A percentile compares a stretch with the other conserved stretches of the same genome.
Evolutionary conservation across 1,139 yeast species (phyloP).

Genomic region (Sugiyamaella novakii): DNA sequence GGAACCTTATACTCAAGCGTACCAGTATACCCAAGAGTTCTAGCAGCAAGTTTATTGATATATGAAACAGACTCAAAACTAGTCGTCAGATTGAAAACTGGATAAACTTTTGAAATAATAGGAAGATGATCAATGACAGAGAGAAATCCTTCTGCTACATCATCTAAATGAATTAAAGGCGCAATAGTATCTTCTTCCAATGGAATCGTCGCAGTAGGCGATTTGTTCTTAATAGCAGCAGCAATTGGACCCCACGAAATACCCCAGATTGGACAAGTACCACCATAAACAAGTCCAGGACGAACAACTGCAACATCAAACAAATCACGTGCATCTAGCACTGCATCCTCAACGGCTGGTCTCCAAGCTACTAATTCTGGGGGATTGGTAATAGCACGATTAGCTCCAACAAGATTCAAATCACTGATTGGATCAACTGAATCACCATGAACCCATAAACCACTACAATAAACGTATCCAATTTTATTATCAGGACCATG

Average conservation of each 20-base stretch:
- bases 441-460: slow-evolving; percentile 25
- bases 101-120: slow-evolving; percentile 9
- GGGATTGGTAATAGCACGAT: neutral
- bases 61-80: slow-evolving; percentile 13
- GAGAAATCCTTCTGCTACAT: slow-evolving; percentile 17
- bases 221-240: slow-evolving; percentile 7
- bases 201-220: slow-evolving; percentile 7
- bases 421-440: slow-evolving; percentile 18
- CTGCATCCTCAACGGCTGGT: slow-evolving; percentile 19
- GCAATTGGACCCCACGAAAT: slow-evolving; percentile 18
- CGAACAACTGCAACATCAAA: slow-evolving; percentile 21
- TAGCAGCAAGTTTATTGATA: slow-evolving; percentile 17
- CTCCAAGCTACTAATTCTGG: slow-evolving; percentile 22
- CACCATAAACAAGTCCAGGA: slow-evolving; percentile 24
- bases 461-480: slow-evolving; percentile 21
- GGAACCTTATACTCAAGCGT: slow-evolving; percentile 15
- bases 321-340: slow-evolving; percentile 14
- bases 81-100: slow-evolving; percentile 19
- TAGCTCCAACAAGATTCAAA: slow-evolving; percentile 10
- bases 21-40: slow-evolving; percentile 20
- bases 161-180: slow-evolving; percentile 21
- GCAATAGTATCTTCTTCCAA: slow-evolving; percentile 10
- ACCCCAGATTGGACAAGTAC: slow-evolving; percentile 21
- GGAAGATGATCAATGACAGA: slow-evolving; percentile 20
- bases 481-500: slow-evolving; percentile 18